A percentile compares a stretch with the other conserved stretches of the same genome.
These are phyloP conservation scores for Eimeria falciformis DNA, from an alignment of 169 alveolate genomes.

Conservation along the genomic window DNA sequence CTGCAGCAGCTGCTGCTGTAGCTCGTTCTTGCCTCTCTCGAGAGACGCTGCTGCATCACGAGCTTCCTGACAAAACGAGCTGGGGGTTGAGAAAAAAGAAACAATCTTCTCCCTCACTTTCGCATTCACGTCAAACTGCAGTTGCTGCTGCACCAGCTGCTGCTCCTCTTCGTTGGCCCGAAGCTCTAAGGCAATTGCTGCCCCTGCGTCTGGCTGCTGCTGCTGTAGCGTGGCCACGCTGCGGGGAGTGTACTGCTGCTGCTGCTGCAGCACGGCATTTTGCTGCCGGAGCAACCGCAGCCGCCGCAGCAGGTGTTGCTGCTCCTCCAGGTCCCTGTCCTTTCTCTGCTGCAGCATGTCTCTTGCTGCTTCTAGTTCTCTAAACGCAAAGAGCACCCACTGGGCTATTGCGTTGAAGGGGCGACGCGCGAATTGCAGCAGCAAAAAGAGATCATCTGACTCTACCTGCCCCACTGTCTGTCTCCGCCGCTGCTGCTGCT, in stretches of 20 bases:
- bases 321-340: constrained; percentile 10
- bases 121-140: constrained; percentile 10
- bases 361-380: background rate
- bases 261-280: constrained; percentile 61
- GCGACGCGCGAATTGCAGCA: constrained; percentile 54
- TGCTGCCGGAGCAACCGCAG: constrained; percentile 65
- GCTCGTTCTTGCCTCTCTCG: background rate
- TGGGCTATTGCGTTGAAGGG: background rate
- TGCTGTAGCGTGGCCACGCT: background rate
- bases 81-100: constrained; percentile 26
- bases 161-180: constrained; percentile 49
- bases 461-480: constrained; percentile 40
- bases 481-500: constrained; percentile 31
- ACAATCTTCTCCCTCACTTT: background rate
- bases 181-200: background rate
- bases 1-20: constrained; percentile 67
- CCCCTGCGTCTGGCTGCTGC: constrained; percentile 46
- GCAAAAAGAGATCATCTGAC: constrained; percentile 38
- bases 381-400: constrained; percentile 35
- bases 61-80: constrained; percentile 2
- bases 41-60: constrained; percentile 47
- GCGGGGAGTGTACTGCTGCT: constrained; percentile 23
- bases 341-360: constrained; percentile 10
- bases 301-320: constrained; percentile 20
- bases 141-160: constrained; percentile 60